A percentile compares a stretch with the other conserved stretches of the same genome.
phyloP scores from a whole-genome alignment of 2,329 filamentous ascomycete species.

The Madurella mycetomatis region DNA sequence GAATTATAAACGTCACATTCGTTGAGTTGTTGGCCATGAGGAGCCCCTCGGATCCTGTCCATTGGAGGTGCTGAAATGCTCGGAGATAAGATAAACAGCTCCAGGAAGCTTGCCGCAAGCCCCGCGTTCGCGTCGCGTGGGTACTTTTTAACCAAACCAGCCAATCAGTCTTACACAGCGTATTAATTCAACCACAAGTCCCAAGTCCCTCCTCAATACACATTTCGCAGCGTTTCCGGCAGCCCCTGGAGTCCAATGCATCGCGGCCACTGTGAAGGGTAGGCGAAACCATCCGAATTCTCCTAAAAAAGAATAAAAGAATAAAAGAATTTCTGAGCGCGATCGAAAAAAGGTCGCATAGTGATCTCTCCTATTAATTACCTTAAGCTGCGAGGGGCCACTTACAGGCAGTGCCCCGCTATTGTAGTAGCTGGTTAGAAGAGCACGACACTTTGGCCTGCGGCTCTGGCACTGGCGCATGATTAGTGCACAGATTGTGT shows the following conservation, averaged over 20 bases:
- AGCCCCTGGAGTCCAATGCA: constrained; percentile 21
- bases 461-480: too few relatives aligned
- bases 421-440: too few relatives aligned
- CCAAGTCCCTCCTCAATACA: constrained; percentile 3
- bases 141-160: neutral
- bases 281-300: constrained; percentile 27
- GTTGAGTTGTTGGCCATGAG: neutral
- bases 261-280: constrained; percentile 19
- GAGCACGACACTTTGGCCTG: too few relatives aligned
- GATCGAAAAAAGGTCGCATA: too few relatives aligned
- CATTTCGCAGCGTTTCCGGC: constrained; percentile 8
- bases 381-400: too few relatives aligned
- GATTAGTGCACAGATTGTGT: too few relatives aligned
- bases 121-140: constrained; percentile 17
- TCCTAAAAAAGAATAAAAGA: constrained; percentile 20
- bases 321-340: constrained; percentile 20
- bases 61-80: constrained; percentile 14
- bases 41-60: constrained; percentile 1
- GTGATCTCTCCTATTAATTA: too few relatives aligned
- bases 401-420: too few relatives aligned
- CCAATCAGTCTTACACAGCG: too few relatives aligned
- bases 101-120: constrained; percentile 3
- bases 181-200: neutral
- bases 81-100: constrained; percentile 21
- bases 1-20: constrained; percentile 16